A percentile compares a stretch with the other conserved stretches of the same genome.
Conservation (phyloP, 176 grass and related monocot genomes). For the Lolium rigidum region DNA sequence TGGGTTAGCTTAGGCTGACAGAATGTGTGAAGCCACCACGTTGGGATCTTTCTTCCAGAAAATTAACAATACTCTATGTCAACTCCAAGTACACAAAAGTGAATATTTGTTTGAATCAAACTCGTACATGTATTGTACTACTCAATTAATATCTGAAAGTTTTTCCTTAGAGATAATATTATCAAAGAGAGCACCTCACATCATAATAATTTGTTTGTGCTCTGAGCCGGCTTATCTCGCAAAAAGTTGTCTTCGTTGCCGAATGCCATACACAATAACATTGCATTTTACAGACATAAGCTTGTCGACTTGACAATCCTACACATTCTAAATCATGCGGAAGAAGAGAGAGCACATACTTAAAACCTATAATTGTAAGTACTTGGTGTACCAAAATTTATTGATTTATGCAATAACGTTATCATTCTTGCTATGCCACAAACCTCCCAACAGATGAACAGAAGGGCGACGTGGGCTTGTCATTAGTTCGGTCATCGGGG, state of each 20-base stretch:
- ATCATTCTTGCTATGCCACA: conserved; percentile 31
- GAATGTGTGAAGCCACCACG: conserved; percentile 9
- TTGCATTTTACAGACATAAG: background rate
- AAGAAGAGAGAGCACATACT: conserved; percentile 34
- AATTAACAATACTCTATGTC: conserved; percentile 7
- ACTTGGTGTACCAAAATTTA: background rate
- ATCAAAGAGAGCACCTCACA: background rate
- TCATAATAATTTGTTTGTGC: background rate
- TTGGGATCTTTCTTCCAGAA: background rate
- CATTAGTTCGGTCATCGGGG: conserved; percentile 14
- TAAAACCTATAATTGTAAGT: background rate
- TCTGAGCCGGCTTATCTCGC: conserved; percentile 4
- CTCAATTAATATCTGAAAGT: background rate
- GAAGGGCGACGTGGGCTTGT: conserved; percentile 3
- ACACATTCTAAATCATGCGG: conserved; percentile 31
- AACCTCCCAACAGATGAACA: conserved; percentile 28
- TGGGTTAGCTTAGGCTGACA: background rate
- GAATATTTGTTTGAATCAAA: conserved; percentile 28
- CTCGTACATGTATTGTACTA: background rate
- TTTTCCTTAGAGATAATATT: background rate
- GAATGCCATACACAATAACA: conserved; percentile 6
- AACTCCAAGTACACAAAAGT: conserved; percentile 21
- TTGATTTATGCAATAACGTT: background rate
- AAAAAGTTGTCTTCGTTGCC: conserved; percentile 9
- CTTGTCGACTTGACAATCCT: background rate